Evolutionary conservation across 2,329 filamentous ascomycete genomes (phyloP), one percentile per base, ranked within the genome.

Genomic region (Teratosphaeria pseudoeucalypti): DNA sequence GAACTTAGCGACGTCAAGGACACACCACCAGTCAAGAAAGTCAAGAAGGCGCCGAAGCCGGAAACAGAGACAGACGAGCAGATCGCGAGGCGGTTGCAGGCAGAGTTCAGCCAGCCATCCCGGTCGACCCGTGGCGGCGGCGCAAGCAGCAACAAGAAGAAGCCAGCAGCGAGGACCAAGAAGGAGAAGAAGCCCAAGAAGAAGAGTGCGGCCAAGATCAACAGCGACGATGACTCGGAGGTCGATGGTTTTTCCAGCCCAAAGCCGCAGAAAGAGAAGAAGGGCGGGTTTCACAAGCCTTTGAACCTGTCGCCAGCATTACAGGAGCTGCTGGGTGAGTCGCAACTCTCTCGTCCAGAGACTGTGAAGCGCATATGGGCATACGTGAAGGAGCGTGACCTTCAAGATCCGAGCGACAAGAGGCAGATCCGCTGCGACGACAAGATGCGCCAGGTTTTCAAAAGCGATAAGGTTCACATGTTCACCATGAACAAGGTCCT

Each of bases 401-500:
- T 99, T 6, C 94, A 99, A 74, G 92, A 97, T 66, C 92, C 92
- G 0, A 84, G 74, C 64, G 92, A 99, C 77, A 92, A 92, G 74
- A 88, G 94, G 26, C 90, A 96, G 67, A 99, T 99, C 64, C 79
- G 85, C 32, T 99, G 94, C 76, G 94, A 99, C 74, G 90, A 95
- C 27, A 85, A 85, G 66, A 88, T 99, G 87, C 86, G 89, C 62
- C 88, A 88, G 6, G 88, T 99, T 7, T 99, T 99, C 78, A 95
- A 95, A 74, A 83, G 88, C 70, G 85, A 91, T 69, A 89, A 84
- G 69, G 88, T 99, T 56, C 90, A 97, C 75, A 99, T 99, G 94
- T 99, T 99, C 75, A 92, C 90, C 66, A 97, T 99, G 92, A 97
- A 96, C 79, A 96, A 96, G 79, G 84, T 96, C 16, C 84, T 97